Evolutionary conservation across 495 filamentous ascomycete genomes (phyloP).

Genomic region (Podospora fimiseda): DNA sequence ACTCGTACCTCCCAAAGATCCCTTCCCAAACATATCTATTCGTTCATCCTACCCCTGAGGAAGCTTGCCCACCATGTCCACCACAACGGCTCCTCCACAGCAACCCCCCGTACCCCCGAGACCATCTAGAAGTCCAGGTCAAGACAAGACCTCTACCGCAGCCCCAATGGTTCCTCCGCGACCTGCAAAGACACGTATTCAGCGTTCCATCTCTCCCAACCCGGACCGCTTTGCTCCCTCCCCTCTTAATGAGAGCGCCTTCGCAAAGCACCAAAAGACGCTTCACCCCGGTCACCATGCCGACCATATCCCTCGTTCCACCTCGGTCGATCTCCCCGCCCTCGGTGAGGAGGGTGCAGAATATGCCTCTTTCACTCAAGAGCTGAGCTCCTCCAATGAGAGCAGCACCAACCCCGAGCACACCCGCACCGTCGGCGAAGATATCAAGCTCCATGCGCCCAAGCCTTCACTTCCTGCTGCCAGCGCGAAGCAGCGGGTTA

Average conservation of each 20-base stretch:
- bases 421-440: constrained; percentile 69
- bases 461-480: constrained; percentile 73
- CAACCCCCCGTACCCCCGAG: constrained; percentile 60
- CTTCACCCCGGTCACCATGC: constrained; percentile 36
- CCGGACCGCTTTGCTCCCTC: constrained; percentile 76
- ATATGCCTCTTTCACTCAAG: constrained; percentile 60
- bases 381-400: constrained; percentile 30
- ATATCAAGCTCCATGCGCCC: constrained; percentile 85
- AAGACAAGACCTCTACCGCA: too few species aligned
- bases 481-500: constrained; percentile 73
- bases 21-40: background rate
- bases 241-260: constrained; percentile 63
- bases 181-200: constrained; percentile 55
- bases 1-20: background rate
- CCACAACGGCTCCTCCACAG: constrained; percentile 41
- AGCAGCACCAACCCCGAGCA: constrained; percentile 50
- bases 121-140: constrained; percentile 46
- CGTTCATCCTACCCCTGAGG: constrained; percentile 1
- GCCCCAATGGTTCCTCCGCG: constrained; percentile 63
- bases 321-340: constrained; percentile 74
- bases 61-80: constrained; percentile 28
- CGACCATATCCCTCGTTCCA: constrained; percentile 53
- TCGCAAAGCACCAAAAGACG: constrained; percentile 26
- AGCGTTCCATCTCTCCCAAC: constrained; percentile 73
- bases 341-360: constrained; percentile 86